These are phyloP conservation scores for Salvia rosmarinus DNA, from an alignment of 257 asterid species.

Conservation along the genomic window DNA sequence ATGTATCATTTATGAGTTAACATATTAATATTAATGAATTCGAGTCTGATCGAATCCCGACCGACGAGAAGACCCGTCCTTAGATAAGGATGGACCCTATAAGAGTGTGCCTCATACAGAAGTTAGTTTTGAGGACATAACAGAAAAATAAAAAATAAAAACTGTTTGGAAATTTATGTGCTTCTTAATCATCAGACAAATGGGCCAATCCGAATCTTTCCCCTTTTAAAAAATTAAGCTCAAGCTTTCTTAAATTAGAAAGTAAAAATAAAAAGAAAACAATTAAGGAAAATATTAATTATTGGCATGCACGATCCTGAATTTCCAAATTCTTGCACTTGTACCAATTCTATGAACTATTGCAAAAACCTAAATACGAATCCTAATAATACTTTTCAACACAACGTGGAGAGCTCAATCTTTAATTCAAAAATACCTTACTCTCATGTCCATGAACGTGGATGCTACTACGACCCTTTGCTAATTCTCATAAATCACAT, in stretches of 20 bases:
- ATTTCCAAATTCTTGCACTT: not conserved
- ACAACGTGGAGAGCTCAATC: conserved; percentile 60
- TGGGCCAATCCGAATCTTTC: not conserved
- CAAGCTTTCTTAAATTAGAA: not conserved
- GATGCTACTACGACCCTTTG: conserved; percentile 49
- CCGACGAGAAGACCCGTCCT: no score
- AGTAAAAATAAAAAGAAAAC: not conserved
- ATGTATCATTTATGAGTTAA: no score
- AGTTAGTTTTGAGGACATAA: no score
- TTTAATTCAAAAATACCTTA: not conserved
- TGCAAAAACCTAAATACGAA: not conserved
- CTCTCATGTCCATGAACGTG: conserved; percentile 46
- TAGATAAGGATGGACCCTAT: no score
- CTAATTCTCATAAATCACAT: not conserved
- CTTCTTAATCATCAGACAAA: not conserved
- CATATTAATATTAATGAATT: no score
- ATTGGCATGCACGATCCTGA: not conserved
- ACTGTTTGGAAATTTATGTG: not conserved
- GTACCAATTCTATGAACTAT: not conserved
- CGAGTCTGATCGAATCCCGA: no score
- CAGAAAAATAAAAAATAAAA: no score
- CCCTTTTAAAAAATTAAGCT: not conserved
- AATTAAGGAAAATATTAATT: not conserved
- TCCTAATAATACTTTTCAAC: not conserved
- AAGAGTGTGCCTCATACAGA: no score